Conservation (phyloP, 345 rosid genomes). For the Noccaea bulbosa region DNA sequence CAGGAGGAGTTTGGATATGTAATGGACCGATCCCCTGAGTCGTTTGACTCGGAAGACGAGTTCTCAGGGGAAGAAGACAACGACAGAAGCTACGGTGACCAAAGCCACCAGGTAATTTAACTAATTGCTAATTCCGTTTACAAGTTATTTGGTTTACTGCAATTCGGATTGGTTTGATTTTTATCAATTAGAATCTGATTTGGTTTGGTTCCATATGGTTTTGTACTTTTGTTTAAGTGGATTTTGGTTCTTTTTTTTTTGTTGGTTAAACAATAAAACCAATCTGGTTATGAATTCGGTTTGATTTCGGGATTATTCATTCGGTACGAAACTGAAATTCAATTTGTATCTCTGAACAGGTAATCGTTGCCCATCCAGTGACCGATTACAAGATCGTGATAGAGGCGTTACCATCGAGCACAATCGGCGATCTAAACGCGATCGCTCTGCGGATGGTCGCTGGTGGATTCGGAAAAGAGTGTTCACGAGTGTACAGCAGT, state of each 20-base stretch:
- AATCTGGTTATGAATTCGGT: neutral
- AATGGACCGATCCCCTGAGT: slow-evolving; percentile 70
- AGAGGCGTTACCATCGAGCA: slow-evolving; percentile 76
- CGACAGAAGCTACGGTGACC: slow-evolving; percentile 32
- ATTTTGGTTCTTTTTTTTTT: neutral
- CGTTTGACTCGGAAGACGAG: slow-evolving; percentile 55
- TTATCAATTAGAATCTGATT: no score
- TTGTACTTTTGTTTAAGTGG: neutral
- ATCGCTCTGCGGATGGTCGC: slow-evolving; percentile 83
- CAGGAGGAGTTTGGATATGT: slow-evolving; percentile 75
- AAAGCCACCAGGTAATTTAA: slow-evolving; percentile 40
- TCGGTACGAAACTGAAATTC: neutral
- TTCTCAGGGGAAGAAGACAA: slow-evolving; percentile 50
- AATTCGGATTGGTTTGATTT: no score
- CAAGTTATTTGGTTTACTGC: no score
- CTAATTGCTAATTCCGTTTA: neutral
- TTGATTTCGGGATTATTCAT: neutral
- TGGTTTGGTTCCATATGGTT: neutral
- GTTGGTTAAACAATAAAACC: neutral
- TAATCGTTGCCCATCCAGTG: slow-evolving; percentile 66
- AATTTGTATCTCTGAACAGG: neutral
- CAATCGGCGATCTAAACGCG: slow-evolving; percentile 77
- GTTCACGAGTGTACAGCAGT: slow-evolving; percentile 78
- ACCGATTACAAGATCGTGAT: slow-evolving; percentile 73
- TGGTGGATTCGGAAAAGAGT: slow-evolving; percentile 77